These are phyloP conservation scores for Capronia americana DNA, from an alignment of 2,329 filamentous ascomycete species.

Conservation along the genomic window DNA sequence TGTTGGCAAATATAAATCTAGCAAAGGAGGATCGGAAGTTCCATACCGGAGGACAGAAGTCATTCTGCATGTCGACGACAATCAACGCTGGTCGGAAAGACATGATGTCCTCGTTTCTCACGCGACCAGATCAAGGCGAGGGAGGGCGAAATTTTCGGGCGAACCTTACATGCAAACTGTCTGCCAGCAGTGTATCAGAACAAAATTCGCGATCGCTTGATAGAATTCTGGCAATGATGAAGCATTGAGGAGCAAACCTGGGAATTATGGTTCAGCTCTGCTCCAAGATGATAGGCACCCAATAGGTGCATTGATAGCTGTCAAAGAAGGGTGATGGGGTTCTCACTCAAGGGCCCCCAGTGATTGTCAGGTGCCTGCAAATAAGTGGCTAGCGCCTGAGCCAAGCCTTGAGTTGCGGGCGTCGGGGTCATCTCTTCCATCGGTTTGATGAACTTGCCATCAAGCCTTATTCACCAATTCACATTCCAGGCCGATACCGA, in stretches of 20 bases:
- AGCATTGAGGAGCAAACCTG: neutral
- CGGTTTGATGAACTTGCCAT: conserved; percentile 28
- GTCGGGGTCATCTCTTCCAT: conserved; percentile 32
- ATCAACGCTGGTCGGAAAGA: conserved; percentile 65
- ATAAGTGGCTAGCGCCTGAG: conserved; percentile 13
- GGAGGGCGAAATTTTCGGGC: too few species aligned
- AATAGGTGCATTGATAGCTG: neutral
- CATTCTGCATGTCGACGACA: conserved; percentile 89
- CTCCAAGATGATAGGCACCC: neutral
- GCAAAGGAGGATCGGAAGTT: conserved; percentile 43
- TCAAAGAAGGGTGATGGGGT: neutral
- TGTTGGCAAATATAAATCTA: conserved; percentile 6
- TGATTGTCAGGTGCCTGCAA: neutral
- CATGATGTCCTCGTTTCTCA: conserved; percentile 21
- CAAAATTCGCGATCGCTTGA: neutral
- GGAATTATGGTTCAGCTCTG: neutral
- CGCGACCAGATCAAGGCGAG: neutral
- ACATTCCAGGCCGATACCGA: conserved; percentile 9
- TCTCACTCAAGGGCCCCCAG: neutral
- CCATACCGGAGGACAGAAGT: conserved; percentile 89
- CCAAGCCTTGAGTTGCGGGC: conserved; percentile 34
- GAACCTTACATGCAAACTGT: neutral
- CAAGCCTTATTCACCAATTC: conserved; percentile 28
- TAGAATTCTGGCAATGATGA: neutral
- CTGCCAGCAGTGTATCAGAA: neutral